Evolutionary conservation across 352 stramenopile species (phyloP), one percentile per base, ranked within the genome.

Genomic region (Phytopythium sindhum): DNA sequence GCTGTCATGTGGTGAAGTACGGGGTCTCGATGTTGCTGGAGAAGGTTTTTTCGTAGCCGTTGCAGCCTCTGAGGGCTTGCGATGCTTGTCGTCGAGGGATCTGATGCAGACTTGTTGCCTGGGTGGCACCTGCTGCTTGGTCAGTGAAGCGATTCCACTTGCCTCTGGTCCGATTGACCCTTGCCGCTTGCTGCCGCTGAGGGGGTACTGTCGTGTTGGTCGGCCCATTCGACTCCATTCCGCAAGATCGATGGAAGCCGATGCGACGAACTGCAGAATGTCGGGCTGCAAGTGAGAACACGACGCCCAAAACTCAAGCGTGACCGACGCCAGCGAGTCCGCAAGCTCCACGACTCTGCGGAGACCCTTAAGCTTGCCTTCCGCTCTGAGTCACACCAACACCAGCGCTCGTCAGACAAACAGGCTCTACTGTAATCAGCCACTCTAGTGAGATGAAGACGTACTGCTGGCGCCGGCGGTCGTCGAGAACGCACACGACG

Each of bases 231-330:
- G 17, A n/a, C 55, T 31, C 74, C 72, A 80, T 33, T 61, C 28
- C 9, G 7, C 15, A 45, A 70, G 31, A n/a, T 78, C 64, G 41
- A 82, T 52, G 31, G 17, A 60, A 41, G 60, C 69, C 19, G 24
- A 41, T 2, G 26, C 64, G 24, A 72, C 35, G 66, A 74, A 76
- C 45, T 80, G 69, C 31, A 83, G 57, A 11, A 69, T 7, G 67
- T 68, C 24, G 39, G 64, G 42, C 12, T 35, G 12, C 47, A 14
- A 12, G 2, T 4, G 24, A 1, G 47, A 33, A 3, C 24, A 24
- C 24, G 12, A 11, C 15, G 24, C 14, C 47, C 47, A 54, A 29
- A 54, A 11, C 47, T 35, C 47, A 19, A 54, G 11, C 15, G 24
- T 19, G 14, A 6, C 24, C 24, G 47, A 9, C 12, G 26, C 4